Evolutionary conservation across 1,139 yeast species (phyloP).

Genomic region (Magnusiomyces paraingens): DNA sequence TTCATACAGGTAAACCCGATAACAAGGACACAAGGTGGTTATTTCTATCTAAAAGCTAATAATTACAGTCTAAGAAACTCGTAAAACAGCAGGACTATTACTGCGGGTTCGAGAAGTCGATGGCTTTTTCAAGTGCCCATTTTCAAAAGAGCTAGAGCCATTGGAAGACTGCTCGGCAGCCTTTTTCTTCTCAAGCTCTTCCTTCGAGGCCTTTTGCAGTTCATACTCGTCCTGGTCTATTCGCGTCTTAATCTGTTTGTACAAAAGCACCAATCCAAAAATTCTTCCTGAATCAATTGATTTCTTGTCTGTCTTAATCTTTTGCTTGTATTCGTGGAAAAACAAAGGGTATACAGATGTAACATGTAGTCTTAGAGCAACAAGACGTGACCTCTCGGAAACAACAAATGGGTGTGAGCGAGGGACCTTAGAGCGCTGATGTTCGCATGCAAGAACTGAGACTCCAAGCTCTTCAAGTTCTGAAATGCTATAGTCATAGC

Average conservation of each 20-base stretch:
- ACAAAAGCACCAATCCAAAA: background rate
- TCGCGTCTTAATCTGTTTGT: background rate
- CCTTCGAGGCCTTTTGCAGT: background rate
- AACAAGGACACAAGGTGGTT: background rate
- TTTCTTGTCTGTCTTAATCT: background rate
- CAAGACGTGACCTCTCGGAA: background rate
- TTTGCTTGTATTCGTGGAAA: background rate
- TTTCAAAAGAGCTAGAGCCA: background rate
- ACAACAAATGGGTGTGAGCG: constrained; percentile 1
- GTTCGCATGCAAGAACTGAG: background rate
- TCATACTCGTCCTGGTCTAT: background rate
- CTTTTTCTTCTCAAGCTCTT: background rate
- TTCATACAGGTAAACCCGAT: background rate
- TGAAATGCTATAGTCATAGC: background rate
- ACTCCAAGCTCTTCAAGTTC: constrained; percentile 4
- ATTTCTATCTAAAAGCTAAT: background rate
- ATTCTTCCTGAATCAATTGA: background rate
- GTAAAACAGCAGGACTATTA: background rate
- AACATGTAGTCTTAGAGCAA: background rate
- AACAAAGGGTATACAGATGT: background rate
- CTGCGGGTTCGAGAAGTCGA: too few species aligned
- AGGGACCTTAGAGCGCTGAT: background rate
- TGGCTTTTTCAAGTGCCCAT: too few species aligned
- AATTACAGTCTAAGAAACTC: background rate
- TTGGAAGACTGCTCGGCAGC: background rate